Percentiles rank a stretch among this genome's conserved stretches.
phyloP scores from a whole-genome alignment of 805 yeast genomes.

The Cyberlindnera veronae region DNA sequence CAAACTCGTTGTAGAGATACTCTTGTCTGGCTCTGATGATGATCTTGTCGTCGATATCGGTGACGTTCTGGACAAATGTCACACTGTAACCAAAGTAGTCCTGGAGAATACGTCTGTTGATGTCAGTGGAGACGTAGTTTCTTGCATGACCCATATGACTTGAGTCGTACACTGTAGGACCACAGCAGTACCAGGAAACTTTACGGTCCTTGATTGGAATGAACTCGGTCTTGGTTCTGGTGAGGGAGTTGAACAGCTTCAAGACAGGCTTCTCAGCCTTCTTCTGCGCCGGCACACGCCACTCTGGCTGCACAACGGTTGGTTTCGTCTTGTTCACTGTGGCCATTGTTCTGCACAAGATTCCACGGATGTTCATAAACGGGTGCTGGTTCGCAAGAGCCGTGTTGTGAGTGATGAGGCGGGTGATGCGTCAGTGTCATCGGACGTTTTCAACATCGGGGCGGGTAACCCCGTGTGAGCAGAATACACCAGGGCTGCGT shows the following conservation, averaged over 20 bases:
- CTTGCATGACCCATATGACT: conserved; percentile 99
- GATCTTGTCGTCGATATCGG: conserved; percentile 98
- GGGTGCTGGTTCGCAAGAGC: background rate
- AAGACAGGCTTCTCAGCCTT: conserved; percentile 38
- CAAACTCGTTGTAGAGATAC: conserved; percentile 66
- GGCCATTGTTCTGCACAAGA: conserved; percentile 23
- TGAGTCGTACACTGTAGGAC: conserved; percentile 96
- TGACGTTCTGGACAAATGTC: conserved; percentile 89
- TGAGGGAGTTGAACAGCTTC: conserved; percentile 77
- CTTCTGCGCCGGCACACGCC: conserved; percentile 35
- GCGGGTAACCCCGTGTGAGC: too few species aligned
- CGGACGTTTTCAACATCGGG: too few species aligned
- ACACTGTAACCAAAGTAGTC: conserved; percentile 91
- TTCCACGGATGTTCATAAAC: conserved; percentile 8
- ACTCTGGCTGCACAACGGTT: conserved; percentile 48
- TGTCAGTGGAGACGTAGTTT: conserved; percentile 92
- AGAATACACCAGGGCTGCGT: too few species aligned
- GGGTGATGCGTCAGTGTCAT: too few species aligned
- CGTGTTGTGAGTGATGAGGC: background rate
- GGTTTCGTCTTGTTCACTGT: conserved; percentile 26
- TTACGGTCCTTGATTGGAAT: conserved; percentile 60
- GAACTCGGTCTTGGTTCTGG: conserved; percentile 76
- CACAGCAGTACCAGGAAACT: conserved; percentile 96
- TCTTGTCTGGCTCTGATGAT: conserved; percentile 92
- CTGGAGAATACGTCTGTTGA: conserved; percentile 82